phyloP scores from a whole-genome alignment of 345 rosid genomes.

The Eucalyptus camaldulensis region DNA sequence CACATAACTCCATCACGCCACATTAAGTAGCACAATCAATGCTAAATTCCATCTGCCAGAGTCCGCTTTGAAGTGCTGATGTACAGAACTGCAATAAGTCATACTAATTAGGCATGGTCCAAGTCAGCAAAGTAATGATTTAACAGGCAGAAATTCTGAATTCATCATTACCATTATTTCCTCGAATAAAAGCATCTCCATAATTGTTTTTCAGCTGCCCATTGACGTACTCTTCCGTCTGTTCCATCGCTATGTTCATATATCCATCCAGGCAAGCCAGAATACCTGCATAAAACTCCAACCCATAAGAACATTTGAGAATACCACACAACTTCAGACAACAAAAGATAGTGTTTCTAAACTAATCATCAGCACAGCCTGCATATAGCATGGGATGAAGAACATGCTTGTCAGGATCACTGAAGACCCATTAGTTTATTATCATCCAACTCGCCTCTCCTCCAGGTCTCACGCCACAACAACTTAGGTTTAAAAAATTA shows the following conservation, averaged over 20 bases:
- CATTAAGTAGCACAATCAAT: neutral
- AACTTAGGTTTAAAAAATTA: neutral
- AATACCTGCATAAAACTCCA: no score
- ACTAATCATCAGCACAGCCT: neutral
- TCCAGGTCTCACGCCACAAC: neutral
- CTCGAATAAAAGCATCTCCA: slow-evolving; percentile 96
- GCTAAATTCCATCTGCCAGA: slow-evolving; percentile 63
- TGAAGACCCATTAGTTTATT: neutral
- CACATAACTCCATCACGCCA: neutral
- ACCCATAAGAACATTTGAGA: no score
- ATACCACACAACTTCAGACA: no score
- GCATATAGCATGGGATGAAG: neutral
- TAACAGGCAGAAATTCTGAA: neutral
- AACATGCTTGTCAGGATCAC: neutral
- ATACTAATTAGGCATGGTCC: neutral
- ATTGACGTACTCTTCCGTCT: no score
- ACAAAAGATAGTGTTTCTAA: neutral
- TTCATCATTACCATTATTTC: slow-evolving; percentile 62
- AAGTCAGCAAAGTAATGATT: neutral
- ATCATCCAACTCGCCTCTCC: neutral
- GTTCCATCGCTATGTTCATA: no score
- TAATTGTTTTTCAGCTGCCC: slow-evolving; percentile 65
- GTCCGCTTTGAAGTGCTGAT: slow-evolving; percentile 84
- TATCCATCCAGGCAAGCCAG: no score
- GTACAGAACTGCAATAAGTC: slow-evolving; percentile 62